phyloP scores from a whole-genome alignment of 805 yeast genomes.

The Blastobotrys muscicola region DNA sequence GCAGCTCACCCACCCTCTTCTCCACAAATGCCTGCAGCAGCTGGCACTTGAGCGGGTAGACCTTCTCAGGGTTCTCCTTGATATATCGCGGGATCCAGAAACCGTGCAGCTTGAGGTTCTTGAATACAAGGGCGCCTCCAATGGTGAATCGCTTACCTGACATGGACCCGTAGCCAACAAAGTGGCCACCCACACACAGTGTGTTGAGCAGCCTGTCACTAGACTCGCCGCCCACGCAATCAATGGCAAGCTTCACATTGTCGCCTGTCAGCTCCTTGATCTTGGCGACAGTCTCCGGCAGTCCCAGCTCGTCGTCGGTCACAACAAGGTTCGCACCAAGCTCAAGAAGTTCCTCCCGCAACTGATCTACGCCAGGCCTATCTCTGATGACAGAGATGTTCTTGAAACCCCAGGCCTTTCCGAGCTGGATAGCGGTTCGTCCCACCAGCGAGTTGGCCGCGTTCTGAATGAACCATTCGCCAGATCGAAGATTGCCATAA shows the following conservation, averaged over 20 bases:
- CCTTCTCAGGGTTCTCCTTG: slow-evolving; percentile 48
- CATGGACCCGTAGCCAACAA: slow-evolving; percentile 97
- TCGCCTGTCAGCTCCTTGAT: slow-evolving; percentile 45
- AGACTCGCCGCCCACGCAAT: slow-evolving; percentile 88
- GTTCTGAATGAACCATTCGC: slow-evolving; percentile 89
- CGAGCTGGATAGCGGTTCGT: slow-evolving; percentile 81
- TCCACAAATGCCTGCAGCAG: slow-evolving; percentile 48
- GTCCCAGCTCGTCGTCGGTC: slow-evolving; percentile 75
- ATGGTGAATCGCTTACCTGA: slow-evolving; percentile 91
- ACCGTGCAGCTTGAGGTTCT: slow-evolving; percentile 74
- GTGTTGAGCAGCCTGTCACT: slow-evolving; percentile 53
- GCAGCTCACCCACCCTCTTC: slow-evolving; percentile 44
- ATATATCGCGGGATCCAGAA: slow-evolving; percentile 82
- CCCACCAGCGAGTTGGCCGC: slow-evolving; percentile 97
- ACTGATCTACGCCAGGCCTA: slow-evolving; percentile 63
- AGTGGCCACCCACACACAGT: slow-evolving; percentile 59
- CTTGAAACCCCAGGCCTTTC: slow-evolving; percentile 64
- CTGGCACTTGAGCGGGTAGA: slow-evolving; percentile 42
- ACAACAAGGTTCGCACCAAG: slow-evolving; percentile 87
- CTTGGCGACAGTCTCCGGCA: slow-evolving; percentile 56
- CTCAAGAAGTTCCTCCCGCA: slow-evolving; percentile 42
- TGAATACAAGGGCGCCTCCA: slow-evolving; percentile 81
- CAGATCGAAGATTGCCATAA: slow-evolving; percentile 49
- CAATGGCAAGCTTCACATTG: slow-evolving; percentile 66
- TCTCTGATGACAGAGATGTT: slow-evolving; percentile 84